phyloP scores from a whole-genome alignment of 23 red algal species.

The Chondrus crispus region DNA sequence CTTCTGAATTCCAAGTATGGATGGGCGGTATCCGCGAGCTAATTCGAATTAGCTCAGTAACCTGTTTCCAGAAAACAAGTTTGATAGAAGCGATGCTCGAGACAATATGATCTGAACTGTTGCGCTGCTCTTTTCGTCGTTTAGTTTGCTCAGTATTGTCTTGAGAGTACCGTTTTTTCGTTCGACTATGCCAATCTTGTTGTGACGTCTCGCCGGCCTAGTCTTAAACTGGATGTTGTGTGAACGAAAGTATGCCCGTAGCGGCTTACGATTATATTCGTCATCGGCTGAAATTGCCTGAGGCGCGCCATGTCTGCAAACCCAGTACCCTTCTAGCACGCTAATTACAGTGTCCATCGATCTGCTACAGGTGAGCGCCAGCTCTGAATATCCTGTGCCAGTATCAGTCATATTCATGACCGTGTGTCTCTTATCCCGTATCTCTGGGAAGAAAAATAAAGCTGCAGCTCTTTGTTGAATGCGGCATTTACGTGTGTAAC shows the following conservation, averaged over 20 bases:
- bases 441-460: too few relatives aligned
- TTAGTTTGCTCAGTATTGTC: conserved; percentile 19
- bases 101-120: background rate
- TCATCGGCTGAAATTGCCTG: too few relatives aligned
- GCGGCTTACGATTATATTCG: too few relatives aligned
- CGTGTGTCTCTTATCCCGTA: too few relatives aligned
- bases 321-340: too few relatives aligned
- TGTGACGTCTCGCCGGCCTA: background rate
- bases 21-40: background rate
- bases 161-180: conserved; percentile 4
- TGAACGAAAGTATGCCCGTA: background rate
- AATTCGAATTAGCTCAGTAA: background rate
- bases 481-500: background rate
- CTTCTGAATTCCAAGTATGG: conserved; percentile 15
- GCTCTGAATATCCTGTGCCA: too few relatives aligned
- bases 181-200: conserved; percentile 23
- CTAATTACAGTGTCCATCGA: too few relatives aligned
- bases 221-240: background rate
- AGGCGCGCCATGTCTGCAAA: too few relatives aligned
- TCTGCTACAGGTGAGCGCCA: too few relatives aligned
- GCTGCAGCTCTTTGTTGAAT: background rate
- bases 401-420: too few relatives aligned
- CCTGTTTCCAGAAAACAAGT: background rate
- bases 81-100: background rate
- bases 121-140: background rate